phyloP scores from a whole-genome alignment of 495 filamentous ascomycete species.

The Geopyxis carbonaria region DNA sequence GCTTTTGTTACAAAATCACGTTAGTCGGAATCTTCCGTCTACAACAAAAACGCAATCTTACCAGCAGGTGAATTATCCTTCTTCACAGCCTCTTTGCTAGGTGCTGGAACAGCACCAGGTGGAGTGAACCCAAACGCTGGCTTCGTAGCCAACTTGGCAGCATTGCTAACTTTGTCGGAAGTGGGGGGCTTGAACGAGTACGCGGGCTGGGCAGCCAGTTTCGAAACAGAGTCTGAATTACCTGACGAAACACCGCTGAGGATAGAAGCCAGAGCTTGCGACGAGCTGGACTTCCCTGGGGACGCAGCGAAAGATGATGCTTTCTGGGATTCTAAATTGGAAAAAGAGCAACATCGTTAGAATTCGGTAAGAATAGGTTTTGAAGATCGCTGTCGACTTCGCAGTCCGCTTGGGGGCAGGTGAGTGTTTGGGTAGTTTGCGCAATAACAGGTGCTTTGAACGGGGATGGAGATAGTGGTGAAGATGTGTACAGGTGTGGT shows the following conservation, averaged over 20 bases:
- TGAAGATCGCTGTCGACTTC: background rate
- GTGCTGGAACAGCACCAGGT: constrained; percentile 1
- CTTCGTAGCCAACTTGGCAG: constrained; percentile 9
- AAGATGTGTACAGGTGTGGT: background rate
- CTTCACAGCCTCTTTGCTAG: background rate
- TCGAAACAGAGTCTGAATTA: too few relatives aligned
- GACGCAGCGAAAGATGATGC: constrained; percentile 2
- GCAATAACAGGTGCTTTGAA: too few relatives aligned
- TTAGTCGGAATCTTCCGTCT: too few relatives aligned
- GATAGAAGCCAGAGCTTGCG: constrained; percentile 3
- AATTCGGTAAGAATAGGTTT: constrained; percentile 3
- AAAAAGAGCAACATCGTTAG: constrained; percentile 4
- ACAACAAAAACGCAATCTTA: too few relatives aligned
- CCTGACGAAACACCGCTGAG: background rate
- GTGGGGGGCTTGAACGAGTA: too few relatives aligned
- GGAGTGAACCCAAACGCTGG: constrained; percentile 9
- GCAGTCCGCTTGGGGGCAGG: too few relatives aligned
- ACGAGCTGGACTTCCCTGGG: constrained; percentile 1
- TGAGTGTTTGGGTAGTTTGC: too few relatives aligned
- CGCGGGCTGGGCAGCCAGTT: too few relatives aligned
- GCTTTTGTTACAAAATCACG: background rate
- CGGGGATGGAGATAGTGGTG: background rate
- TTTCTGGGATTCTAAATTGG: constrained; percentile 5
- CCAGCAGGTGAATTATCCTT: background rate
- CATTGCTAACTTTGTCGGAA: too few relatives aligned